phyloP scores from a whole-genome alignment of 352 stramenopile species.

The Phytophthora pinifolia region DNA sequence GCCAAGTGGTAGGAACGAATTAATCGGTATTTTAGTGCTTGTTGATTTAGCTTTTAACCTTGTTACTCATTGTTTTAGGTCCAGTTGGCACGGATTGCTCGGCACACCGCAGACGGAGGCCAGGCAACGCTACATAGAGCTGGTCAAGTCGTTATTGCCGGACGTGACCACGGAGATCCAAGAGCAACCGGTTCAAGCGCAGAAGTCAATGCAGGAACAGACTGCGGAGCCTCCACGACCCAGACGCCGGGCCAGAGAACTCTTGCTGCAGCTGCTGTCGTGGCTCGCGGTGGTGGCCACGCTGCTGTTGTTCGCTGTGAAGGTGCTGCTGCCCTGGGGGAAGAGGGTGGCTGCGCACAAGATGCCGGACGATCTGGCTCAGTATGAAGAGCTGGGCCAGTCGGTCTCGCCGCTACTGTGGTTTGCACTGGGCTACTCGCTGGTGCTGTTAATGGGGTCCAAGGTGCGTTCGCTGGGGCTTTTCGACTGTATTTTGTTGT shows the following conservation, averaged over 20 bases:
- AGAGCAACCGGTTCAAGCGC: neutral
- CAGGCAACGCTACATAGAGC: slow-evolving; percentile 52
- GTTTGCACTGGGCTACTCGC: slow-evolving; percentile 53
- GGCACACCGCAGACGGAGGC: slow-evolving; percentile 39
- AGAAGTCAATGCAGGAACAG: neutral
- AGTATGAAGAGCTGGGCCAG: slow-evolving; percentile 27
- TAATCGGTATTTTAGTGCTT: neutral
- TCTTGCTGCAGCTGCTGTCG: slow-evolving; percentile 19
- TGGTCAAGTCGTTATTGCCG: slow-evolving; percentile 51
- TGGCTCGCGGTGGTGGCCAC: neutral
- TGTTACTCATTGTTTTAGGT: slow-evolving; percentile 33
- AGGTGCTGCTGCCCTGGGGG: slow-evolving; percentile 26
- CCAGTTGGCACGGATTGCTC: slow-evolving; percentile 45
- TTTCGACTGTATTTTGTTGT: neutral
- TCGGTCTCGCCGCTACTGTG: slow-evolving; percentile 49
- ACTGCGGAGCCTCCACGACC: neutral
- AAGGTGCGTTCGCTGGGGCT: slow-evolving; percentile 25
- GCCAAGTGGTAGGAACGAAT: slow-evolving; percentile 54
- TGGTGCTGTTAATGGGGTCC: slow-evolving; percentile 46
- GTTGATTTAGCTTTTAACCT: neutral
- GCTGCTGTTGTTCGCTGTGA: slow-evolving; percentile 13
- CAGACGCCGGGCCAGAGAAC: slow-evolving; percentile 2
- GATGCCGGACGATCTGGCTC: slow-evolving; percentile 14
- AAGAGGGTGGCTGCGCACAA: slow-evolving; percentile 25
- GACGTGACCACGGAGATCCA: slow-evolving; percentile 18